These are phyloP conservation scores for Diaporthe ampelina DNA, from an alignment of 2,329 filamentous ascomycete genomes.

Conservation along the genomic window DNA sequence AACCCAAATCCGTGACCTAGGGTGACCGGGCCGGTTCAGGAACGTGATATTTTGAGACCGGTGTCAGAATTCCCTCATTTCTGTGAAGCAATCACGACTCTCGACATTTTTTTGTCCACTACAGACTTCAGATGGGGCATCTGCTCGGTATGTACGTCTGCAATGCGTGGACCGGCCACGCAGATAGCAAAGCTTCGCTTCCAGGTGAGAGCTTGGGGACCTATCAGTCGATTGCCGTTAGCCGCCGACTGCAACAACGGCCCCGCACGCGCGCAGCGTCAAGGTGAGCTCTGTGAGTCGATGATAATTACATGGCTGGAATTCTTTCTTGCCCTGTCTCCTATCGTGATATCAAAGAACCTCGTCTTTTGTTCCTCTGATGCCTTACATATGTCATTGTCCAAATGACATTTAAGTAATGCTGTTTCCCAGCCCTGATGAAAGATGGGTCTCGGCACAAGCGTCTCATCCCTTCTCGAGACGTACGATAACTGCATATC, in stretches of 20 bases:
- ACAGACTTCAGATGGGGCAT: not conserved
- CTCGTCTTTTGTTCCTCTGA: not conserved
- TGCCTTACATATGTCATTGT: not conserved
- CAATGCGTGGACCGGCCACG: not conserved
- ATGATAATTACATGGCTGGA: not conserved
- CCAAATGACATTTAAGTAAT: constrained; percentile 12
- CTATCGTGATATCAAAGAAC: not conserved
- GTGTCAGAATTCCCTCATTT: not conserved
- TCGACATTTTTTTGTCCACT: not conserved
- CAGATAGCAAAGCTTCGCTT: not conserved
- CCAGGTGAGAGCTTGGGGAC: constrained; percentile 25
- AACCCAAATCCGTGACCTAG: not conserved
- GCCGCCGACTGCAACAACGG: constrained; percentile 36
- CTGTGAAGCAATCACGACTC: not conserved
- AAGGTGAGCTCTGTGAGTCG: constrained; percentile 21
- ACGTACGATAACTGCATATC: constrained; percentile 62
- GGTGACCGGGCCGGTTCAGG: not conserved
- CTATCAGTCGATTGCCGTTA: constrained; percentile 38
- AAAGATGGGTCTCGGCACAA: constrained; percentile 58
- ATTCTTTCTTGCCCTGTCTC: not conserved
- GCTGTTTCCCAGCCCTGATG: constrained; percentile 7
- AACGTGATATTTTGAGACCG: not conserved
- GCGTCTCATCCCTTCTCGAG: constrained; percentile 60
- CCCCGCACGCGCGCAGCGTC: constrained; percentile 39
- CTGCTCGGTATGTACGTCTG: not conserved